Conservation (phyloP, 2,329 filamentous ascomycete species). For the Torrubiella hemipterigena region DNA sequence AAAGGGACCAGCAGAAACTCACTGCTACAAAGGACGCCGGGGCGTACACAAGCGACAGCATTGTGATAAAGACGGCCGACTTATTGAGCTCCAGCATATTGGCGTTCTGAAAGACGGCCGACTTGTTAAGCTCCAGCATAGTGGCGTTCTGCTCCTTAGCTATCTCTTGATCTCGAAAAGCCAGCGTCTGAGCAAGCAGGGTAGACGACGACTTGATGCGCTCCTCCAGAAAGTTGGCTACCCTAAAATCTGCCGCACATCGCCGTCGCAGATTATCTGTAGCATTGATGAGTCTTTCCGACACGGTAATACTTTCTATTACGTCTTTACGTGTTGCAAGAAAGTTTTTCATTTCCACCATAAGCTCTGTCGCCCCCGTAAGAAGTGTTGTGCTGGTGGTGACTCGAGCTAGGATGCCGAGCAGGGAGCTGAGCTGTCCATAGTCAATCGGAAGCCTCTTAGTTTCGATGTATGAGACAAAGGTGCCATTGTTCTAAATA, state of each 20-base stretch:
- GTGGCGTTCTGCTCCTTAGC: slow-evolving; percentile 18
- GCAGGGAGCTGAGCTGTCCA: slow-evolving; percentile 13
- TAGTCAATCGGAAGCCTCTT: slow-evolving; percentile 14
- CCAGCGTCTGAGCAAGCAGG: slow-evolving; percentile 15
- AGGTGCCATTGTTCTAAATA: slow-evolving; percentile 13
- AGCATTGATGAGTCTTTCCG: background rate
- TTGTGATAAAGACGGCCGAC: slow-evolving; percentile 19
- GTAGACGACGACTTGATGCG: slow-evolving; percentile 14
- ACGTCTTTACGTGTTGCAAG: no score
- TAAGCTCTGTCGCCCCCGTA: slow-evolving; percentile 8
- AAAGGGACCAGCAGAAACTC: slow-evolving; percentile 8
- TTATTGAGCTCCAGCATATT: slow-evolving; percentile 19
- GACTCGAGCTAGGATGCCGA: slow-evolving; percentile 14
- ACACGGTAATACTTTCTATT: no score
- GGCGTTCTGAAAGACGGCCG: no score
- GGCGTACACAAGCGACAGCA: slow-evolving; percentile 16
- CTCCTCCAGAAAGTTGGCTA: slow-evolving; percentile 12
- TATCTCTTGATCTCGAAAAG: slow-evolving; percentile 16
- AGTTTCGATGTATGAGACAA: slow-evolving; percentile 16
- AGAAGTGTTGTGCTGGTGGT: slow-evolving; percentile 12
- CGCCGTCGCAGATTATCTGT: slow-evolving; percentile 8
- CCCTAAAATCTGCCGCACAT: slow-evolving; percentile 9
- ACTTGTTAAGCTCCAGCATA: no score
- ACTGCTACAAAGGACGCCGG: slow-evolving; percentile 24
- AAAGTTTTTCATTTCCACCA: slow-evolving; percentile 11